Evolutionary conservation across 345 rosid genomes (phyloP), one percentile per base, ranked within the genome.

Genomic region (Rhodamnia rubescens): DNA sequence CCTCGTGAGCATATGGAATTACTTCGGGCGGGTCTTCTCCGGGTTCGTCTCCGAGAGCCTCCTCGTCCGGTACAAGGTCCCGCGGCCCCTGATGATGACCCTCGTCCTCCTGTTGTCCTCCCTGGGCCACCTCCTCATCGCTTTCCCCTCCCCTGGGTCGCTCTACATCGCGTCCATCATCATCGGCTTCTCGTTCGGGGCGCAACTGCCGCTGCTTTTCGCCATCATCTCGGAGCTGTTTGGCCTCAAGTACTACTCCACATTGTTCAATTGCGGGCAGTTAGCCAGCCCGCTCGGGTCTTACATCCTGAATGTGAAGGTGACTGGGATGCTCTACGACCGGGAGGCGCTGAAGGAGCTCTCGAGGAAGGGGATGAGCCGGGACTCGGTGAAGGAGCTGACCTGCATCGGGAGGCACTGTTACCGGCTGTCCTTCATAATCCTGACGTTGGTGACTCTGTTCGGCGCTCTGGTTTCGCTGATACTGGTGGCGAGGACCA

Each of bases 1-100:
- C 4, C 91, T 96, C 10, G 98, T 94, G 9, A 94, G 99, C 91
- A 96, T 94, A 84, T 94, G 99, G 99, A 95, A 94, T 83, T 96
- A 90, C 87, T 96, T 94, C 12, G 98, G 99, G 56, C 89, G 98
- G 85, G 96, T 96, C 2, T 96, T 96, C 85, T 86, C 98, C 0
- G 99, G 98, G 8, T 96, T 93, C 83, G 94, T 95, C 83, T 96
- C 98, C 1, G 98, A 96, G 83, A 83, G 84, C 81, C 86, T 96
- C 44, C 88, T 95, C 1, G 88, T 86, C 12, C 93, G 90, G 85
- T 92, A 94, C 88, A 92, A 93, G 84, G 29, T 92, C 24, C 99
- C 99, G 0, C 87, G 98, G 29, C 97, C 99, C 9, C 87, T 96
- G 5, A 90, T 96, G 96, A 88, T 95, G 96, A 93, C 98, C 8